A percentile compares a stretch with the other conserved stretches of the same genome.
phyloP scores from a whole-genome alignment of 495 filamentous ascomycete genomes.

The Glutinoglossum americanum region DNA sequence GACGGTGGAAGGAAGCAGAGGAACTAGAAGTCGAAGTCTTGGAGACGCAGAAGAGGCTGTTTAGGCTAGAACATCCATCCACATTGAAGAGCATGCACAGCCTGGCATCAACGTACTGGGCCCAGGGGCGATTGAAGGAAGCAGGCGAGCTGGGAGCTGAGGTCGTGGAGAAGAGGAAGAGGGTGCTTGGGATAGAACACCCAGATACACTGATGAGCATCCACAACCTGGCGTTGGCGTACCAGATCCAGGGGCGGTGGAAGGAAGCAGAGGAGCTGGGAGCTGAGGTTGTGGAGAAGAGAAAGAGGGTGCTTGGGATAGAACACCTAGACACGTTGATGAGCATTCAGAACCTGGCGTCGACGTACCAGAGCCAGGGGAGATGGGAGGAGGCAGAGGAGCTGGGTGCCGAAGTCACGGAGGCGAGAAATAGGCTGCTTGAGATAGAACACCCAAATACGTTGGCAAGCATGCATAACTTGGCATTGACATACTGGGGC shows the following conservation, averaged over 20 bases:
- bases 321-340: conserved; percentile 1
- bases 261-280: neutral
- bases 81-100: conserved; percentile 6
- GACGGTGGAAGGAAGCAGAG: no score
- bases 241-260: neutral
- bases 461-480: neutral
- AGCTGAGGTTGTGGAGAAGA: neutral
- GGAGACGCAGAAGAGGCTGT: no score
- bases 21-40: no score
- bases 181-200: conserved; percentile 1
- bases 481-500: neutral
- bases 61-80: no score
- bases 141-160: no score
- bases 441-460: conserved; percentile 1
- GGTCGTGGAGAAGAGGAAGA: neutral
- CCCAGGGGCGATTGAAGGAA: no score
- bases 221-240: neutral
- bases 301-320: neutral
- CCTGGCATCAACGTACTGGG: neutral
- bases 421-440: conserved; percentile 1
- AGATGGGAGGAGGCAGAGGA: neutral
- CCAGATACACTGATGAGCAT: neutral
- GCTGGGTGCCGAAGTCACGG: neutral
- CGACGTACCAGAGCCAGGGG: neutral
- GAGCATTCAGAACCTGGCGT: neutral